phyloP scores from a whole-genome alignment of 805 yeast genomes.

The Lipomyces orientalis region DNA sequence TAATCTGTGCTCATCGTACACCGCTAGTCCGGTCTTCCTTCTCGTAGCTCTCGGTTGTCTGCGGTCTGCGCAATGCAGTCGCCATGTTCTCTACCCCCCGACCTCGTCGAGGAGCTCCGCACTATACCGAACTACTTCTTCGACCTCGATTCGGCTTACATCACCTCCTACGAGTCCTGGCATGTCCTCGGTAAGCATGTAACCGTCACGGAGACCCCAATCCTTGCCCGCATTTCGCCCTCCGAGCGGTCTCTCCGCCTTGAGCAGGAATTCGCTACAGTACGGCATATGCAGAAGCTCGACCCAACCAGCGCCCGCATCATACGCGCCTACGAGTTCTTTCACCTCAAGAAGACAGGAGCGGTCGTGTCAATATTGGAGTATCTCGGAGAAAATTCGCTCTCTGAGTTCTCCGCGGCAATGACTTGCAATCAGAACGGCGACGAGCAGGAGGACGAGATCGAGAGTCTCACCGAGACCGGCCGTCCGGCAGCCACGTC shows the following conservation, averaged over 20 bases:
- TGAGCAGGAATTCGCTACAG: slow-evolving; percentile 35
- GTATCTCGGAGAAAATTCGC: slow-evolving; percentile 29
- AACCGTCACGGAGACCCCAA: slow-evolving; percentile 22
- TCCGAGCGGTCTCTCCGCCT: slow-evolving; percentile 28
- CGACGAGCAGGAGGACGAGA: background rate
- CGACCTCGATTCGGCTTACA: slow-evolving; percentile 20
- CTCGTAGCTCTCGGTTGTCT: background rate
- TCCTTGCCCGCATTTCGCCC: slow-evolving; percentile 32
- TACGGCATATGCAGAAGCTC: slow-evolving; percentile 33
- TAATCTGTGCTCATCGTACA: background rate
- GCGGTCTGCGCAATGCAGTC: slow-evolving; percentile 1
- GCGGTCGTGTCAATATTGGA: slow-evolving; percentile 37
- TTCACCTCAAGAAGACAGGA: slow-evolving; percentile 16
- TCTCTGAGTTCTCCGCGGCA: slow-evolving; percentile 26
- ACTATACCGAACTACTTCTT: slow-evolving; percentile 23
- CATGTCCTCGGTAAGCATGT: slow-evolving; percentile 28
- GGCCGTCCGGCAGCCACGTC: slow-evolving; percentile 10
- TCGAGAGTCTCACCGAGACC: background rate
- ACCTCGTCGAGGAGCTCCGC: slow-evolving; percentile 20
- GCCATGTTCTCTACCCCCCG: slow-evolving; percentile 8
- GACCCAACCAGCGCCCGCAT: slow-evolving; percentile 29
- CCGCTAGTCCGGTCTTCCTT: background rate
- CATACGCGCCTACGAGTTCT: slow-evolving; percentile 32
- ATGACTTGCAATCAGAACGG: slow-evolving; percentile 9
- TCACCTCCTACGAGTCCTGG: slow-evolving; percentile 34